Evolutionary conservation across 2,329 filamentous ascomycete genomes (phyloP).

Genomic region (Septoria petroselini): DNA sequence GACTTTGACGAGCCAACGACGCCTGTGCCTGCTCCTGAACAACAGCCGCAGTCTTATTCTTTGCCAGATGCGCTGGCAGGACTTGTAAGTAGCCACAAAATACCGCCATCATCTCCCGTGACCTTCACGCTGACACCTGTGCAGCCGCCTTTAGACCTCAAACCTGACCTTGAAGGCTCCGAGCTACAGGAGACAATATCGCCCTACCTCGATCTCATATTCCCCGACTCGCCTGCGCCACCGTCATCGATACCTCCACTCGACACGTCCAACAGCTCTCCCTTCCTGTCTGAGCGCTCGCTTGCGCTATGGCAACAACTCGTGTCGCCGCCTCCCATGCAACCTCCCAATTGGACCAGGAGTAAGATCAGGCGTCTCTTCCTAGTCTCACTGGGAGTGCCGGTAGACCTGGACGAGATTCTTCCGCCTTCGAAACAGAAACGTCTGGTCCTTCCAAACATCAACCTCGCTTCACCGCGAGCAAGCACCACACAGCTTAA

Average conservation of each 20-base stretch:
- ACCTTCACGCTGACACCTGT: conserved; percentile 29
- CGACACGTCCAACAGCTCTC: conserved; percentile 43
- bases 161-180: conserved; percentile 43
- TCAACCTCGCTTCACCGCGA: conserved; percentile 46
- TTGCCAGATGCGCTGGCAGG: conserved; percentile 42
- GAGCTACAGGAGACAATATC: conserved; percentile 60
- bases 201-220: conserved; percentile 65
- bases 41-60: conserved; percentile 34
- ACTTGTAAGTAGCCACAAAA: conserved; percentile 47
- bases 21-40: conserved; percentile 25
- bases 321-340: conserved; percentile 87
- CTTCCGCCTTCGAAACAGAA: conserved; percentile 96
- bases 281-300: conserved; percentile 81
- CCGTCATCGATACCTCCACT: conserved; percentile 29
- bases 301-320: conserved; percentile 95
- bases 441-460: conserved; percentile 88
- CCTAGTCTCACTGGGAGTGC: conserved; percentile 90
- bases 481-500: conserved; percentile 35
- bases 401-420: conserved; percentile 95
- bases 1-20: conserved; percentile 47
- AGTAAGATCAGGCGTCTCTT: conserved; percentile 93
- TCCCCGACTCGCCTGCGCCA: conserved; percentile 51
- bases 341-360: conserved; percentile 96
- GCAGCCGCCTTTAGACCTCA: conserved; percentile 33
- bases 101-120: background rate